Conservation (phyloP, 345 rosid genomes). For the Anastatica hierochuntica region DNA sequence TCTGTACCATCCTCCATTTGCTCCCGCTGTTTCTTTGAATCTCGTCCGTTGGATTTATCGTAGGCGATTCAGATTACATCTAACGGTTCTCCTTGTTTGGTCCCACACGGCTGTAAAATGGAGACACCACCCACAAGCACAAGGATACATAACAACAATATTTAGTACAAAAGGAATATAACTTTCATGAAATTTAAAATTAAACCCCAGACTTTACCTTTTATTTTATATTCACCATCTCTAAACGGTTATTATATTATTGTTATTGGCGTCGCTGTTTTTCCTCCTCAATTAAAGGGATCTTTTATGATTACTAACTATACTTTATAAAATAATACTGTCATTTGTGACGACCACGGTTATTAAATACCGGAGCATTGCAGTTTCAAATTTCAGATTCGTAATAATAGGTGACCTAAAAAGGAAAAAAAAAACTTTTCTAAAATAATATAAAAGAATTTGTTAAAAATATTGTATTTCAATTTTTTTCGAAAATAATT, state of each 20-base stretch:
- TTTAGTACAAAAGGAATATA: slow-evolving; percentile 19
- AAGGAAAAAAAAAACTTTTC: too few species aligned
- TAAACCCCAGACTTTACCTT: slow-evolving; percentile 11
- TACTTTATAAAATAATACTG: too few species aligned
- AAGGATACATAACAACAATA: too few species aligned
- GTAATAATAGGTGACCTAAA: too few species aligned
- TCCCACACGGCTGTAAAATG: slow-evolving; percentile 6
- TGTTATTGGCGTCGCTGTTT: neutral
- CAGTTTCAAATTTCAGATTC: too few species aligned
- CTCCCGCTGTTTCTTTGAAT: neutral
- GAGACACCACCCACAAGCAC: slow-evolving; percentile 4
- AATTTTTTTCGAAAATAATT: too few species aligned
- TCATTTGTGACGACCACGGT: too few species aligned
- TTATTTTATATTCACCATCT: neutral
- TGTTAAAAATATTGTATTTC: too few species aligned
- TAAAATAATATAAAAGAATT: too few species aligned
- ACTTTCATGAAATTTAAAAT: slow-evolving; percentile 10
- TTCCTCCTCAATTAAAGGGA: neutral
- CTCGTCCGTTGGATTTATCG: slow-evolving; percentile 6
- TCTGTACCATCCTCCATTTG: neutral
- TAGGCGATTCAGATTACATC: slow-evolving; percentile 20
- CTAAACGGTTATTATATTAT: neutral
- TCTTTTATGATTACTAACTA: neutral
- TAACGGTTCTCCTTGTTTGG: neutral
- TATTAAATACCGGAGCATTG: too few species aligned